phyloP scores from a whole-genome alignment of 2,329 filamentous ascomycete genomes.

The Aureobasidium sp. region DNA sequence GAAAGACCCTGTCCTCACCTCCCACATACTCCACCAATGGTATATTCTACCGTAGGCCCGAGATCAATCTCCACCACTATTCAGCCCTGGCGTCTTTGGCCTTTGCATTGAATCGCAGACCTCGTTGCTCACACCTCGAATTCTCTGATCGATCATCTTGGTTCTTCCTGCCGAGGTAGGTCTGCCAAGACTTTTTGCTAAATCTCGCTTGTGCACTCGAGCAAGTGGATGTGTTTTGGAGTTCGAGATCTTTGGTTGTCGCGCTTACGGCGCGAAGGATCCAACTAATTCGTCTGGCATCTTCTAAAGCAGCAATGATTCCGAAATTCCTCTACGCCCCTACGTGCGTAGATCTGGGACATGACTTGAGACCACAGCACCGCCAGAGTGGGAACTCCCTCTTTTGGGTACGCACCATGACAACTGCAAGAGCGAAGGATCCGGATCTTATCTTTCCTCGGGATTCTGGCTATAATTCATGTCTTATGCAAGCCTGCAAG shows the following conservation, averaged over 20 bases:
- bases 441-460: background rate
- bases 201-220: background rate
- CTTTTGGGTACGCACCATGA: background rate
- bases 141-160: background rate
- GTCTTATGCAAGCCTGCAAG: background rate
- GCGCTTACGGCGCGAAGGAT: background rate
- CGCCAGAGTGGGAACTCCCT: background rate
- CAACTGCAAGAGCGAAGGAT: background rate
- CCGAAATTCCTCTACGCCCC: background rate
- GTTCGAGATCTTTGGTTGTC: background rate
- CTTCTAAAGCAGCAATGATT: background rate
- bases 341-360: background rate
- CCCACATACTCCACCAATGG: background rate
- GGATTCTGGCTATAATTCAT: background rate
- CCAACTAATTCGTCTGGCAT: background rate
- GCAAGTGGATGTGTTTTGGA: background rate
- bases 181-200: background rate
- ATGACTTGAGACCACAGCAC: background rate
- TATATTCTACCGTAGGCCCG: background rate
- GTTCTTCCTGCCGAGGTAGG: background rate
- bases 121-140: background rate
- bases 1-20: background rate
- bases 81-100: conserved; percentile 3
- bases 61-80: conserved; percentile 2
- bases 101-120: background rate